Evolutionary conservation across 2,329 filamentous ascomycete species (phyloP).

Genomic region (Orbilia blumenaviensis): DNA sequence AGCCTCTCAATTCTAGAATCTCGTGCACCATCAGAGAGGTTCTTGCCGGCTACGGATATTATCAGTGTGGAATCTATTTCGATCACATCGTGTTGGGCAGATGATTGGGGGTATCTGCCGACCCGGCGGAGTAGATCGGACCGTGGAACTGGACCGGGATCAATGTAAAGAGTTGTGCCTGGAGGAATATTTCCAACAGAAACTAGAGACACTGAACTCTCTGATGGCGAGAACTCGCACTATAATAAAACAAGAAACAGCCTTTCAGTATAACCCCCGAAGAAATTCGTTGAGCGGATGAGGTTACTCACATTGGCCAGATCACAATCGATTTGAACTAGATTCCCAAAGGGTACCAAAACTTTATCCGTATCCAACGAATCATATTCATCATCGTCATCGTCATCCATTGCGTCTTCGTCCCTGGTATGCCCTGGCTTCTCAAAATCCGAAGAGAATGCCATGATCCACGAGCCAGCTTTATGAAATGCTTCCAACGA

Average conservation of each 20-base stretch:
- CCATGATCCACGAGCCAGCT: slow-evolving; percentile 90
- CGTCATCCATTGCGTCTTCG: slow-evolving; percentile 68
- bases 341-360: slow-evolving; percentile 90
- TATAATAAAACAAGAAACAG: not conserved
- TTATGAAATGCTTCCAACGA: slow-evolving; percentile 72
- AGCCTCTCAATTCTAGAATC: slow-evolving; percentile 61
- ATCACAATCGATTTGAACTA: slow-evolving; percentile 86
- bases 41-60: slow-evolving; percentile 57
- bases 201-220: slow-evolving; percentile 73
- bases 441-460: slow-evolving; percentile 87
- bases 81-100: slow-evolving; percentile 81
- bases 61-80: slow-evolving; percentile 75
- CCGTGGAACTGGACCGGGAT: slow-evolving; percentile 84
- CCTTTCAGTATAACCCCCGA: not conserved
- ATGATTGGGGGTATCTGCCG: slow-evolving; percentile 83
- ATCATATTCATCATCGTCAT: slow-evolving; percentile 72
- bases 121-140: slow-evolving; percentile 84
- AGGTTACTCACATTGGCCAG: slow-evolving; percentile 73
- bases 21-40: slow-evolving; percentile 60
- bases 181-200: slow-evolving; percentile 73
- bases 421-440: slow-evolving; percentile 59
- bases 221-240: slow-evolving; percentile 60
- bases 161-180: slow-evolving; percentile 84
- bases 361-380: slow-evolving; percentile 70
- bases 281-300: not conserved